Percentiles rank a stretch among this genome's conserved stretches.
phyloP scores from a whole-genome alignment of 768 basidiomycete genomes.

The Naematelia encephala region DNA sequence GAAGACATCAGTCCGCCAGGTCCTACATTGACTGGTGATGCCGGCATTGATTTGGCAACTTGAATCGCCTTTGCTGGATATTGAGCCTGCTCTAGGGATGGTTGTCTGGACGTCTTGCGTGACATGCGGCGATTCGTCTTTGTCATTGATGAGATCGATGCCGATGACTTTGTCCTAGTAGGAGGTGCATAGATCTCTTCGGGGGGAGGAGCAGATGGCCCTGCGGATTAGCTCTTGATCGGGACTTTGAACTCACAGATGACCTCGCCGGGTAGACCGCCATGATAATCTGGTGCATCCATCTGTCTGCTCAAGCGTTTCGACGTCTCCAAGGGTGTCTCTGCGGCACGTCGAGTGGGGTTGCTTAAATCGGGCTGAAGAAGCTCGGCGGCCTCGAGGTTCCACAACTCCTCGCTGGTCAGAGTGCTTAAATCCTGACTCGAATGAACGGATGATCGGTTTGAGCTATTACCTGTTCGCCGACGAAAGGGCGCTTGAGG shows the following conservation, averaged over 20 bases:
- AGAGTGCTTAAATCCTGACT: conserved; percentile 25
- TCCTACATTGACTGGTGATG: conserved; percentile 10
- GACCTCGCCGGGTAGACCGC: conserved; percentile 35
- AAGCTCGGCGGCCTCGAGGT: conserved; percentile 21
- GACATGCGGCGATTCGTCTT: background rate
- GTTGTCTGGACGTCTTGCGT: conserved; percentile 9
- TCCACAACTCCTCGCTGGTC: conserved; percentile 42
- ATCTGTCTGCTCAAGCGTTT: conserved; percentile 34
- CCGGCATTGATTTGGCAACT: conserved; percentile 13
- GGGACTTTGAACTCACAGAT: conserved; percentile 31
- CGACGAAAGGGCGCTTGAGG: conserved; percentile 40
- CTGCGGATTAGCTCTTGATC: conserved; percentile 12
- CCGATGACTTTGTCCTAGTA: conserved; percentile 22
- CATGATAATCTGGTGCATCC: conserved; percentile 10
- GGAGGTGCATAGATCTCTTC: conserved; percentile 16
- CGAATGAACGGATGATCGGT: conserved; percentile 28
- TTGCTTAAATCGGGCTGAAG: conserved; percentile 43
- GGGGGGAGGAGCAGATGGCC: conserved; percentile 34
- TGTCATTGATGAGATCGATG: conserved; percentile 13
- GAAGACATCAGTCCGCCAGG: conserved; percentile 19
- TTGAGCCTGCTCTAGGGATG: background rate
- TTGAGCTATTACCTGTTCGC: conserved; percentile 22
- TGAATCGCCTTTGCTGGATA: background rate
- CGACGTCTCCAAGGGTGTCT: conserved; percentile 47
- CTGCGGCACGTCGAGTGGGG: conserved; percentile 36